Evolutionary conservation across 225 moss, liverwort and hornwort genomes (phyloP).

Genomic region (Physcomitrellopsis africana): DNA sequence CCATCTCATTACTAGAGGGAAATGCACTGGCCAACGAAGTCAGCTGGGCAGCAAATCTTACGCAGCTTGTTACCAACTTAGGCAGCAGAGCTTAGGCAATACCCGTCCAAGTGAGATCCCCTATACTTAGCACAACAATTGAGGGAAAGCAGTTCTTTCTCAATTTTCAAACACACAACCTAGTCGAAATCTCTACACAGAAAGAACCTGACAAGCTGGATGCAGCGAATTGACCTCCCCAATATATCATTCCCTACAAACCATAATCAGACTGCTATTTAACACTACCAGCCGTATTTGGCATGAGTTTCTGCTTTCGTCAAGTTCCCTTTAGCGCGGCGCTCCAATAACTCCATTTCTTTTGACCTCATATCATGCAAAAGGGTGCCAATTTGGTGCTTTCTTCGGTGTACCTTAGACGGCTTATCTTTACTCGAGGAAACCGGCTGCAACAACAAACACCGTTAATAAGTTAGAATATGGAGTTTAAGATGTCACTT

Average conservation of each 20-base stretch:
- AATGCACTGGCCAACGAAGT: no score
- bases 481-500: background rate
- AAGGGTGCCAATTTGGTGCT: slow-evolving; percentile 95
- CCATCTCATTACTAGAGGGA: no score
- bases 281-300: slow-evolving; percentile 90
- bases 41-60: no score
- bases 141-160: no score
- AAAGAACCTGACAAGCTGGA: slow-evolving; percentile 14
- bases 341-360: slow-evolving; percentile 93
- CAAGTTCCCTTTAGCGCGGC: slow-evolving; percentile 80
- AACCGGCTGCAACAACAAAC: slow-evolving; percentile 61
- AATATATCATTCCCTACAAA: background rate
- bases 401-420: slow-evolving; percentile 87
- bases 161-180: no score
- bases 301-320: slow-evolving; percentile 99
- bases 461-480: background rate
- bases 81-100: no score
- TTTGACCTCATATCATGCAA: slow-evolving; percentile 88
- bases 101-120: no score
- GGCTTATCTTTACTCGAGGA: slow-evolving; percentile 86
- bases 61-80: no score
- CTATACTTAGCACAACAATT: no score
- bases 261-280: slow-evolving; percentile 5
- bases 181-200: slow-evolving; percentile 26
- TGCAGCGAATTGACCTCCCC: slow-evolving; percentile 7